Base-by-base conservation (phyloP, 2,329 filamentous ascomycete species). In the Botryotinia convoluta region DNA sequence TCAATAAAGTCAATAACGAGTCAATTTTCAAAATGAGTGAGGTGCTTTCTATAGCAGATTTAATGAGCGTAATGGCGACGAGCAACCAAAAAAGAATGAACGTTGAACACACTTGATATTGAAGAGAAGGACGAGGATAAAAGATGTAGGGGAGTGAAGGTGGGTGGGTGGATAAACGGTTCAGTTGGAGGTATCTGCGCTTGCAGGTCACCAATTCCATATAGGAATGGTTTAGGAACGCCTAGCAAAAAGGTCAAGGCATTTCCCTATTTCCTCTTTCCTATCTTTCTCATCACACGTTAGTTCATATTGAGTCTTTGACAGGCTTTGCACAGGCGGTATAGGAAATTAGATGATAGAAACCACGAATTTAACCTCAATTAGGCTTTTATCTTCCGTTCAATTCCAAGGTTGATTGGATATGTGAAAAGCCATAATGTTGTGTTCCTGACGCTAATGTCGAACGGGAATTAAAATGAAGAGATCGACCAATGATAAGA, bases 371-470 rank as follows among this genome's bases (percentile, higher is more conserved):
- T 59, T 4, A 68, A 69, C 51, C 60, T 29, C 44, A 54, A 72
- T 68, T 45, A 59, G 61, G 37, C 45, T 37, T 72, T 71, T 37
- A 48, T n/a, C 22, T 59, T 54, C 39, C 39, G 32, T 32, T 57
- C 16, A 70, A 61, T 62, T 26, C 39, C 7, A 16, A 12, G 9
- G 29, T 61, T 57, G 35, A 72, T 72, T 72, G 70, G 70, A 37
- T n/a, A 35, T 12, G 22, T n/a, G 42, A 45, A 35, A 35, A 44
- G 45, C 45, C 48, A 37, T 16, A 57, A 67, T 67, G 35, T 35
- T 35, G 18, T 67, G 75, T 76, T 64, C 75, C 74, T 76, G 74
- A 75, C 67, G 72, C 75, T 76, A 76, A 68, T 70, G 63, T 67
- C 8, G 18, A 74, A 74, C 54, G 44, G 71, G 72, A 39, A 68